These are phyloP conservation scores for Cyberlindnera petersonii DNA, from an alignment of 805 yeast species.

Conservation along the genomic window DNA sequence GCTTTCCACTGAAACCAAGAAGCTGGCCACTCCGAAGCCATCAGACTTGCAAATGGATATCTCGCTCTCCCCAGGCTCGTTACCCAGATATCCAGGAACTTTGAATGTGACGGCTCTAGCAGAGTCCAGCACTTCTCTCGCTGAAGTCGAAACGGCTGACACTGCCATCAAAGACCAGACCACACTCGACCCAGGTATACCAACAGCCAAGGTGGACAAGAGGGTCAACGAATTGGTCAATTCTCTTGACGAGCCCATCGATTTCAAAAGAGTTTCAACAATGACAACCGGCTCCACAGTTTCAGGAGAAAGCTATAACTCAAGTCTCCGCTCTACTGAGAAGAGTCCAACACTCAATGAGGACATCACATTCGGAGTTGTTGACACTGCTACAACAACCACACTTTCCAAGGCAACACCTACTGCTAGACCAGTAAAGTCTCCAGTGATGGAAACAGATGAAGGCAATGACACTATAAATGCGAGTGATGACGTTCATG, in stretches of 20 bases:
- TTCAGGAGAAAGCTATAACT: conserved; percentile 18
- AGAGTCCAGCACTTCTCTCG: conserved; percentile 14
- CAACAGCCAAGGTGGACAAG: conserved; percentile 11
- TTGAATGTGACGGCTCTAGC: conserved; percentile 44
- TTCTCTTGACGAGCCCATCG: conserved; percentile 38
- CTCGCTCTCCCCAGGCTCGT: conserved; percentile 24
- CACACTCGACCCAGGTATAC: conserved; percentile 48
- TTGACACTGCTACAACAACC: conserved; percentile 18
- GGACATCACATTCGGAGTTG: conserved; percentile 15
- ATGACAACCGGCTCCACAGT: conserved; percentile 27
- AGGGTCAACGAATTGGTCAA: conserved; percentile 23
- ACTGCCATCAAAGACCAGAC: conserved; percentile 22
- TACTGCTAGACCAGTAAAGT: conserved; percentile 13
- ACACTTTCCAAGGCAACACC: conserved; percentile 21
- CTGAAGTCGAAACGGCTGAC: background rate
- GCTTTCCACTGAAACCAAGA: background rate
- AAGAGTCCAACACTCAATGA: conserved; percentile 6
- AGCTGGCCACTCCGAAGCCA: conserved; percentile 16
- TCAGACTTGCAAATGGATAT: conserved; percentile 11
- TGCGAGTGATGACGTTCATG: background rate
- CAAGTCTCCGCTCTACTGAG: conserved; percentile 9
- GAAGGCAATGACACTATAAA: background rate
- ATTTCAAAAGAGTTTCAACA: conserved; percentile 39
- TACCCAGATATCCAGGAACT: conserved; percentile 46
- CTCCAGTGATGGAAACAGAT: conserved; percentile 5